Percentiles rank a stretch among this genome's conserved stretches.
Conservation (phyloP, 2,329 filamentous ascomycete genomes). For the Trichophyton schoenleinii region DNA sequence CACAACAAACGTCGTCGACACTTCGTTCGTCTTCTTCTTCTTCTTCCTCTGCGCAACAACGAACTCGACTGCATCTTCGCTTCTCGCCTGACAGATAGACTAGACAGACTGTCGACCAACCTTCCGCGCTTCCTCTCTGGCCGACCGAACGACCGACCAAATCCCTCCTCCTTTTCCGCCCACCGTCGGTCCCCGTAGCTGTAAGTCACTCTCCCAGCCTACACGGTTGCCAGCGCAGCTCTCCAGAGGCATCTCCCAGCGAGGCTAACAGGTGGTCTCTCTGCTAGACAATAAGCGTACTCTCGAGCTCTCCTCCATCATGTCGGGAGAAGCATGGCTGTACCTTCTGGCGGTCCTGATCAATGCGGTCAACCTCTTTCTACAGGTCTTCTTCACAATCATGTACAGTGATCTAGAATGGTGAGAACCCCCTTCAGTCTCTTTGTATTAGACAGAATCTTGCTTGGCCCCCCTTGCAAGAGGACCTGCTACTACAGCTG, state of each 20-base stretch:
- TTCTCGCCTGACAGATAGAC: background rate
- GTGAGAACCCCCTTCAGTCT: conserved; percentile 43
- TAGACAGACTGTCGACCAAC: background rate
- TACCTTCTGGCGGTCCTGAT: conserved; percentile 96
- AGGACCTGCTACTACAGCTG: background rate
- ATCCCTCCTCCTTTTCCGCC: no score
- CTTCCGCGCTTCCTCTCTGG: background rate
- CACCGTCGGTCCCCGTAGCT: no score
- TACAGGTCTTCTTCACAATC: conserved; percentile 99
- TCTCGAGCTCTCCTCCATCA: conserved; percentile 35
- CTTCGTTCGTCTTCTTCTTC: background rate
- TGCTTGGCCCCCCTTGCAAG: background rate
- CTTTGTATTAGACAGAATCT: background rate
- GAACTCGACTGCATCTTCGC: background rate
- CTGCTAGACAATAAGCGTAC: background rate
- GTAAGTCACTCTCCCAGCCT: no score
- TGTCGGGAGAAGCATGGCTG: conserved; percentile 97
- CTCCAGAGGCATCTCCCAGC: background rate
- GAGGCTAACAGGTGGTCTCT: background rate
- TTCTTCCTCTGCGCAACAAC: background rate
- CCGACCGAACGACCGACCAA: background rate
- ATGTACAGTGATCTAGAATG: conserved; percentile 99
- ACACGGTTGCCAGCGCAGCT: background rate
- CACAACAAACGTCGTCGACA: background rate
- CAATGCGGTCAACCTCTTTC: conserved; percentile 98